Evolutionary conservation across 345 rosid genomes (phyloP).

Genomic region (Gossypium ekmanianum): DNA sequence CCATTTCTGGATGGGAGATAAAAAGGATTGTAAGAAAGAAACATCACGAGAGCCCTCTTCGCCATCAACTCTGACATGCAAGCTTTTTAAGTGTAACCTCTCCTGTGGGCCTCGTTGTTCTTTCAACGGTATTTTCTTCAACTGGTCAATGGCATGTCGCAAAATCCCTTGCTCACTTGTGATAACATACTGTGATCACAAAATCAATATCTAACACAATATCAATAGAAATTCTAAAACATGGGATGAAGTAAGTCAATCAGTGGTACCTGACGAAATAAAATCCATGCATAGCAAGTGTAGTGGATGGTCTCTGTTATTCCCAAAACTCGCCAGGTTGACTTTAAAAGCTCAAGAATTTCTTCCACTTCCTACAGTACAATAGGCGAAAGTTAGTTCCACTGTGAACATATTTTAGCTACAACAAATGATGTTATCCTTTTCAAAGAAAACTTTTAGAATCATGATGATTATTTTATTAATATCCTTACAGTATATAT

Average conservation of each 20-base stretch:
- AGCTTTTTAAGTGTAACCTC: slow-evolving; percentile 82
- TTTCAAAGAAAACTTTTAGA: not conserved
- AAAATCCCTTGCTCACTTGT: slow-evolving; percentile 75
- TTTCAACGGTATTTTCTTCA: slow-evolving; percentile 78
- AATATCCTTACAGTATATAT: not conserved
- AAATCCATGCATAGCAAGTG: slow-evolving; percentile 86
- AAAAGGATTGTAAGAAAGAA: slow-evolving; percentile 76
- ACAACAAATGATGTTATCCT: not conserved
- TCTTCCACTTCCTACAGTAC: slow-evolving; percentile 84
- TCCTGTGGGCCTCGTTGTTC: slow-evolving; percentile 97
- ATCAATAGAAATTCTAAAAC: slow-evolving; percentile 9
- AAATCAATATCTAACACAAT: slow-evolving; percentile 26
- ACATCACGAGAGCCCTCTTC: slow-evolving; percentile 48
- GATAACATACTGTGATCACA: slow-evolving; percentile 68
- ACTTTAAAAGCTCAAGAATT: slow-evolving; percentile 93
- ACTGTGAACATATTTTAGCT: slow-evolving; percentile 5
- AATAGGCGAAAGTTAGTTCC: not conserved
- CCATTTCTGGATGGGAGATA: slow-evolving; percentile 89
- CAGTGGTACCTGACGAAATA: slow-evolving; percentile 83
- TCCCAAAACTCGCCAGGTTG: slow-evolving; percentile 95
- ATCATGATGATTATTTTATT: not conserved
- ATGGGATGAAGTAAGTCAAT: slow-evolving; percentile 6
- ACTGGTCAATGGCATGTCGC: slow-evolving; percentile 81
- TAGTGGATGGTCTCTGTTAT: slow-evolving; percentile 91
- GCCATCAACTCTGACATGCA: slow-evolving; percentile 59